Base-by-base conservation (phyloP, 345 rosid species). In the Populus tremula region DNA sequence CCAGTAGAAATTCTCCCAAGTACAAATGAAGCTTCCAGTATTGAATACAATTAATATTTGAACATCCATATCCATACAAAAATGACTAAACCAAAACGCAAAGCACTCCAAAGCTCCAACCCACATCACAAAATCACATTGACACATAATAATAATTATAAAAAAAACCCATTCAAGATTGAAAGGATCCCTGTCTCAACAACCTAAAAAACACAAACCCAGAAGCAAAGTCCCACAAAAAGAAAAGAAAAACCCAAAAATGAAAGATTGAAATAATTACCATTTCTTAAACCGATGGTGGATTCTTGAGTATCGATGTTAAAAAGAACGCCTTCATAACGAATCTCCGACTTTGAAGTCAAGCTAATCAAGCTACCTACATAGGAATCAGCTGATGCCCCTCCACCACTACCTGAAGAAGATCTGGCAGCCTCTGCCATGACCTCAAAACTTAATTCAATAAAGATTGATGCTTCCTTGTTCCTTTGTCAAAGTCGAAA, bases 241-340 rank as follows among this genome's bases (percentile, higher is more conserved):
- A 73, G 11, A 38, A 16, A 64, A 31, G n/a, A 59, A 59, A 59
- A 33, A 17, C 69, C 23, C 35, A 10, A 49, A 36, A 50, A 56
- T 17, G 3, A 12, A 7, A 39, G 6, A 6, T 69, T 5, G 38
- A 49, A 67, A 71, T 45, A 18, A 6, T 49, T 73, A 86, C 90
- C 92, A 64, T 86, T 86, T 49, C 77, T 47, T 38, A 89, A 84
- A 69, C 85, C 83, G 71, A 87, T 78, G 75, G 82, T 81, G 29
- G 87, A 83, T 63, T 85, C 87, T n/a, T 77, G 86, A 45, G 82
- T 79, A 67, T 86, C 78, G 84, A 89, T 75, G 79, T 73, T 74
- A 67, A 78, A 86, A 1, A 89, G 82, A 59, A 83, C 69, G 70
- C 90, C 92, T 75, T 87, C 89, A 75, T 87, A 89, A 2, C 88